A percentile compares a stretch with the other conserved stretches of the same genome.
Evolutionary conservation across 768 basidiomycete genomes (phyloP).

Genomic region (Paxillus involutus): DNA sequence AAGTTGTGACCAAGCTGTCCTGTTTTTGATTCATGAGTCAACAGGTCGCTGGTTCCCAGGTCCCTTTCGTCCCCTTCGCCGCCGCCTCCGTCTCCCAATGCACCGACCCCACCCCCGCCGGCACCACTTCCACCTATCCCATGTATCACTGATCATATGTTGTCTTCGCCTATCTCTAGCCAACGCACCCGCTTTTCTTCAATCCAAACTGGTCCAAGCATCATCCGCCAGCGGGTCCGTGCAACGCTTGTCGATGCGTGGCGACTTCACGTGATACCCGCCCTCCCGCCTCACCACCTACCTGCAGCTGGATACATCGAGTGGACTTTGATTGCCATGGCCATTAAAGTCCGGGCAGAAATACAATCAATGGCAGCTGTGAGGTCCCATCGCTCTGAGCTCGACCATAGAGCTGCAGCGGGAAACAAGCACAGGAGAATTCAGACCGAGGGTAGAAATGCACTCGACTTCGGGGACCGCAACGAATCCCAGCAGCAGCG

Average conservation of each 20-base stretch:
- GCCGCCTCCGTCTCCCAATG: slow-evolving; percentile 18
- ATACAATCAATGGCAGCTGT: slow-evolving; percentile 12
- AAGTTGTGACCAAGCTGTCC: neutral
- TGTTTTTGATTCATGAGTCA: slow-evolving; percentile 1
- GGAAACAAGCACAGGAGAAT: slow-evolving; percentile 49
- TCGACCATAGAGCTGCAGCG: neutral
- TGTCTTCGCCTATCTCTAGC: slow-evolving; percentile 26
- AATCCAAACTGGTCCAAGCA: slow-evolving; percentile 30
- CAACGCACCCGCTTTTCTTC: slow-evolving; percentile 7
- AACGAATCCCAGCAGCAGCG: slow-evolving; percentile 20
- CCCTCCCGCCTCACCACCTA: slow-evolving; percentile 39
- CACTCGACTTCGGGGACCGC: slow-evolving; percentile 34
- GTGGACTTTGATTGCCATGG: slow-evolving; percentile 31
- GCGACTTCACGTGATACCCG: slow-evolving; percentile 57
- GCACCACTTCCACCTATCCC: slow-evolving; percentile 30
- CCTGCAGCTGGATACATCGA: slow-evolving; percentile 33
- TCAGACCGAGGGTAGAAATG: slow-evolving; percentile 42
- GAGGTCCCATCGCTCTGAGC: neutral
- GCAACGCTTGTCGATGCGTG: slow-evolving; percentile 68
- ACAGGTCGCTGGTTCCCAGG: slow-evolving; percentile 33
- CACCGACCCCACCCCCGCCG: slow-evolving; percentile 23
- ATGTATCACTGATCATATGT: slow-evolving; percentile 23
- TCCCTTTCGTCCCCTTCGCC: slow-evolving; percentile 26
- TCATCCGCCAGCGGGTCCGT: slow-evolving; percentile 60
- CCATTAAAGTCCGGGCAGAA: slow-evolving; percentile 16